These are phyloP conservation scores for Hirsutella rhossiliensis DNA, from an alignment of 2,329 filamentous ascomycete genomes.

Conservation along the genomic window DNA sequence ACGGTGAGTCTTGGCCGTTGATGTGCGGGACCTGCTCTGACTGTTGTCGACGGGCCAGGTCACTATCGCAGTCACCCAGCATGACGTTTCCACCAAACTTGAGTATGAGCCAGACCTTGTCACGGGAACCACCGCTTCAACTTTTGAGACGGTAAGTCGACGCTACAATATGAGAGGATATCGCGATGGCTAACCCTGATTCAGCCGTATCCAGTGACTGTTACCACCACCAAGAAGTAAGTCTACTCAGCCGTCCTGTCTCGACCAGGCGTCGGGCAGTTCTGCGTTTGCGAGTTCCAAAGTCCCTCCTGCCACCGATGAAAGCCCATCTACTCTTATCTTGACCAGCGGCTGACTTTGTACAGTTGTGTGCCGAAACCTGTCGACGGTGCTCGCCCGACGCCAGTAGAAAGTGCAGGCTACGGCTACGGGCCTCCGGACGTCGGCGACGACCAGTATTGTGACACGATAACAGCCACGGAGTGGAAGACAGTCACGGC, in stretches of 20 bases:
- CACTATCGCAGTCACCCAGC: conserved; percentile 6
- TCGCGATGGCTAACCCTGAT: not conserved
- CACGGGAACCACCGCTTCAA: conserved; percentile 7
- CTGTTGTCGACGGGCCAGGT: conserved; percentile 1
- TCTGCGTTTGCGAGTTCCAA: no score
- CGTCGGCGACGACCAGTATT: not conserved
- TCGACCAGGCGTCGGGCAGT: no score
- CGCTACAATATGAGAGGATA: not conserved
- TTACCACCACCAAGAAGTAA: conserved; percentile 7
- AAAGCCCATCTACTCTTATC: no score
- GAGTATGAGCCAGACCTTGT: conserved; percentile 8
- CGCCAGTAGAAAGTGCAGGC: not conserved
- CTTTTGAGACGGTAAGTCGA: conserved; percentile 6
- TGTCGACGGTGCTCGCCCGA: not conserved
- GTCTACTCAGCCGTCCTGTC: not conserved
- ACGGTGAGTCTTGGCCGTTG: not conserved
- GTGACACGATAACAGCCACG: conserved; percentile 9
- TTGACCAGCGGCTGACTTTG: not conserved
- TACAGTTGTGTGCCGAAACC: conserved; percentile 3
- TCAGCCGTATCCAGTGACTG: conserved; percentile 12
- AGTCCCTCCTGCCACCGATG: no score
- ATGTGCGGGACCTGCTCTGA: not conserved
- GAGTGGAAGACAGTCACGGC: conserved; percentile 10
- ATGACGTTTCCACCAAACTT: conserved; percentile 8
- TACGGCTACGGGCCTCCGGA: not conserved